Conservation (phyloP, 2,329 filamentous ascomycete genomes). For the Dactylellina parvicollis region DNA sequence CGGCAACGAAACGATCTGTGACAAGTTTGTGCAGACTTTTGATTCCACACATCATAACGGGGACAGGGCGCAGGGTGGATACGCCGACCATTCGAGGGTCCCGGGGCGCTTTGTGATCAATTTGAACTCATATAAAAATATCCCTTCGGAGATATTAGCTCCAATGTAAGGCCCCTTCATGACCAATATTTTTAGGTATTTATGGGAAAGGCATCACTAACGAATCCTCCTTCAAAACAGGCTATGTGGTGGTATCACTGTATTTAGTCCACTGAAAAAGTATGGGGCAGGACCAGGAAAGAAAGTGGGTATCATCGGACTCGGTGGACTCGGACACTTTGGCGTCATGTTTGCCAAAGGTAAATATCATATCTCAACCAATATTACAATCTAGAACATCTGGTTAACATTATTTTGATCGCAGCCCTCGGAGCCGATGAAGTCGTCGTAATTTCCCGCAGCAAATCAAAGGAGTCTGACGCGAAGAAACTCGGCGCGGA, state of each 20-base stretch:
- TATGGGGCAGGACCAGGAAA: constrained; percentile 76
- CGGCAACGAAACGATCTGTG: constrained; percentile 48
- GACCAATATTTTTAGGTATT: not conserved
- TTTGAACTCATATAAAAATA: constrained; percentile 65
- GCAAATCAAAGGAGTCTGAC: constrained; percentile 69
- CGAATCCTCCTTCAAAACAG: constrained; percentile 61
- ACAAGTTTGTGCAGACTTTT: constrained; percentile 68
- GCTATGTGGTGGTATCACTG: constrained; percentile 80
- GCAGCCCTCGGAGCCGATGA: constrained; percentile 75
- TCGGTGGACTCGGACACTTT: constrained; percentile 72
- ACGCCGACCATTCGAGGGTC: constrained; percentile 57
- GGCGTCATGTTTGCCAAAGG: constrained; percentile 52
- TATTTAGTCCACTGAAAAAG: constrained; percentile 74
- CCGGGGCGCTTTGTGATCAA: constrained; percentile 63
- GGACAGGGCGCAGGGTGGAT: constrained; percentile 74
- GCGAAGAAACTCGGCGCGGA: constrained; percentile 72
- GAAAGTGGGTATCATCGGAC: constrained; percentile 75
- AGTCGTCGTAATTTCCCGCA: constrained; percentile 73
- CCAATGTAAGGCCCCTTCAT: constrained; percentile 49
- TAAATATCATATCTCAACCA: not conserved
- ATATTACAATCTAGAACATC: constrained; percentile 58
- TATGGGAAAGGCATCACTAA: constrained; percentile 68
- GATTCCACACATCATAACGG: constrained; percentile 69
- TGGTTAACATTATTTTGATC: constrained; percentile 77
- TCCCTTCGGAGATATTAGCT: constrained; percentile 65